Base-by-base conservation (phyloP, 139 green algal species). In the Chlorella sorokiniana region DNA sequence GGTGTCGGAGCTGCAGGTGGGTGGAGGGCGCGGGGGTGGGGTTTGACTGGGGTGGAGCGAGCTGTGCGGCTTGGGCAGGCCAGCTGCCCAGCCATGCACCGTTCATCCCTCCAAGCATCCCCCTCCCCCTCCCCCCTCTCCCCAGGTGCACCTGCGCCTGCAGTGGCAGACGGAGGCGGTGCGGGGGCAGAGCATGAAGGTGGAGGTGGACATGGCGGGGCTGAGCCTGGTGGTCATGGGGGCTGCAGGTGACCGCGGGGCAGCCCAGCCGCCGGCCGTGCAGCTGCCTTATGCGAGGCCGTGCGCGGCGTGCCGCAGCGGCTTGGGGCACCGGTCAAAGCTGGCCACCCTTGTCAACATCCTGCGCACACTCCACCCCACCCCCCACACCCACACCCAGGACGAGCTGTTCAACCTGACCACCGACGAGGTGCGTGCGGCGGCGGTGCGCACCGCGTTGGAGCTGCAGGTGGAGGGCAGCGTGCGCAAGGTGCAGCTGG, bases 331-430 rank as follows among this genome's bases (percentile, higher is more conserved):
- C n/a, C n/a, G n/a, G n/a, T n/a, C n/a, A n/a, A n/a, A n/a, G n/a
- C 6, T 23, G 52, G 52, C 22, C 52, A 31, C 22, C 22, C 52
- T 22, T 20, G 52, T 22, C 52, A 20, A 62, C 22, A 23, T 23
- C 52, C 52, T 61, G 31, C 61, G 10, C 22, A 16, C 27, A n/a
- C n/a, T 9, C n/a, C 8, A 10, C 61, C 61, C 61, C 4, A 23
- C 14, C 33, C 1, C 62, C 5, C 31, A 23, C 56, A 6, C 56
- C 33, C 31, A 9, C 18, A 16, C 84, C n/a, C n/a, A 92, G 77
- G 89, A 96, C 64, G 93, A 97, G 88, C 91, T 97, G 68, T 90
- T 97, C 85, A 95, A 95, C 83, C 85, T 95, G 75, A 96, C 91
- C 29, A 69, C 88, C 22, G 87, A 90, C 59, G 38, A 42, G 33